phyloP scores from a whole-genome alignment of 164 flowering plant species.

The Magnolia sinica region DNA sequence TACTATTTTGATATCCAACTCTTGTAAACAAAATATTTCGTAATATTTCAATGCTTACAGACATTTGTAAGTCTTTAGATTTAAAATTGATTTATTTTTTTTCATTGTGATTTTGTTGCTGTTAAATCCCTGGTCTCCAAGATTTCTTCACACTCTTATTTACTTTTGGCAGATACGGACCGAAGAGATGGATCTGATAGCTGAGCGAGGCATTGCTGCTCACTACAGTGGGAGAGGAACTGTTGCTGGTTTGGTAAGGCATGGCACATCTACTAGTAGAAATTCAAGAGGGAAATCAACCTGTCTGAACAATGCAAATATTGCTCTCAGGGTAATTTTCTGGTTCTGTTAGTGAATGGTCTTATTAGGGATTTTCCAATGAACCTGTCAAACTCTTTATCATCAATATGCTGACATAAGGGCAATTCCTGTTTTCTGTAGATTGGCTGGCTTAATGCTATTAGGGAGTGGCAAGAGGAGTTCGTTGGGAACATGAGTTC shows the following conservation, averaged over 20 bases:
- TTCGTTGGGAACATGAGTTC: slow-evolving; percentile 99
- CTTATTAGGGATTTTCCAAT: slow-evolving; percentile 7
- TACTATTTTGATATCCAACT: not conserved
- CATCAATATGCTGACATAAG: slow-evolving; percentile 16
- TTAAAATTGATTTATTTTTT: not conserved
- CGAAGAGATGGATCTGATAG: slow-evolving; percentile 96
- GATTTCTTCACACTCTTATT: slow-evolving; percentile 3
- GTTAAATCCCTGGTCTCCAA: not conserved
- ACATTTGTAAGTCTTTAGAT: not conserved
- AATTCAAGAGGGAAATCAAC: slow-evolving; percentile 64
- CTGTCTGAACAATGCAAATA: slow-evolving; percentile 78
- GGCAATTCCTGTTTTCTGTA: slow-evolving; percentile 34
- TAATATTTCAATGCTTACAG: not conserved
- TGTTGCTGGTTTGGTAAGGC: slow-evolving; percentile 62
- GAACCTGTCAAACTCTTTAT: slow-evolving; percentile 9
- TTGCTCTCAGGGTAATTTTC: slow-evolving; percentile 79
- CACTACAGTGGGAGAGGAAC: slow-evolving; percentile 83
- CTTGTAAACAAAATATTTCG: not conserved
- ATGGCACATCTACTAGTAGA: slow-evolving; percentile 48
- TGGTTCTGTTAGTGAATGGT: slow-evolving; percentile 6
- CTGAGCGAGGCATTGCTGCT: slow-evolving; percentile 97
- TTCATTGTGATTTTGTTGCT: too few relatives aligned
- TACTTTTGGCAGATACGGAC: slow-evolving; percentile 69
- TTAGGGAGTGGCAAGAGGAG: slow-evolving; percentile 99
- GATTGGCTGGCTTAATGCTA: slow-evolving; percentile 99